These are phyloP conservation scores for Rhizopogon vulgaris DNA, from an alignment of 768 basidiomycete genomes.

Conservation along the genomic window DNA sequence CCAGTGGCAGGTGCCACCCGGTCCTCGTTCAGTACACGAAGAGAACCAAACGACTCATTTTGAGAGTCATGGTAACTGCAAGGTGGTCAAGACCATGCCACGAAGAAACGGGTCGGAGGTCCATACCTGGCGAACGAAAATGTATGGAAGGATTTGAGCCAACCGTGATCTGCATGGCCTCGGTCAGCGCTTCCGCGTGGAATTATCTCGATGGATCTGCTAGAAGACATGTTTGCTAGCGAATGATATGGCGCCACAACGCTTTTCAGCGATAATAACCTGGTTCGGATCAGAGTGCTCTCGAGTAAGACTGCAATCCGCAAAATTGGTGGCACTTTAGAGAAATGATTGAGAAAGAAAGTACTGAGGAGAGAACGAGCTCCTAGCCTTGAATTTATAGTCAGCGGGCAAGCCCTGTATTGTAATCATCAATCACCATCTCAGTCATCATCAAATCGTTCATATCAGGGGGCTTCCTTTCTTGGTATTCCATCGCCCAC, in stretches of 20 bases:
- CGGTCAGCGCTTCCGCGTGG: conserved; percentile 57
- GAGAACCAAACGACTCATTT: conserved; percentile 59
- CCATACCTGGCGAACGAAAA: conserved; percentile 70
- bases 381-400: conserved; percentile 14
- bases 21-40: conserved; percentile 92
- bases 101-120: conserved; percentile 9
- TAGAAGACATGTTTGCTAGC: conserved; percentile 10
- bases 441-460: background rate
- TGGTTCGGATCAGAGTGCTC: background rate
- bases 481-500: conserved; percentile 15
- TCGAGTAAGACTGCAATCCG: background rate
- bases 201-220: conserved; percentile 29
- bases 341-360: background rate
- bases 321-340: background rate
- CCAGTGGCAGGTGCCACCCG: conserved; percentile 72
- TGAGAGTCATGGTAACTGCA: conserved; percentile 53
- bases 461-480: conserved; percentile 15
- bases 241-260: background rate
- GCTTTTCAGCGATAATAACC: background rate
- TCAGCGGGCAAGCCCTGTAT: background rate
- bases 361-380: background rate
- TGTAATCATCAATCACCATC: no score
- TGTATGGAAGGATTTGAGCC: conserved; percentile 85
- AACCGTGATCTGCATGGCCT: conserved; percentile 74
- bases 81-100: conserved; percentile 4